Conservation (phyloP, 2,329 filamentous ascomycete genomes). For the Cytospora paraplurivora region DNA sequence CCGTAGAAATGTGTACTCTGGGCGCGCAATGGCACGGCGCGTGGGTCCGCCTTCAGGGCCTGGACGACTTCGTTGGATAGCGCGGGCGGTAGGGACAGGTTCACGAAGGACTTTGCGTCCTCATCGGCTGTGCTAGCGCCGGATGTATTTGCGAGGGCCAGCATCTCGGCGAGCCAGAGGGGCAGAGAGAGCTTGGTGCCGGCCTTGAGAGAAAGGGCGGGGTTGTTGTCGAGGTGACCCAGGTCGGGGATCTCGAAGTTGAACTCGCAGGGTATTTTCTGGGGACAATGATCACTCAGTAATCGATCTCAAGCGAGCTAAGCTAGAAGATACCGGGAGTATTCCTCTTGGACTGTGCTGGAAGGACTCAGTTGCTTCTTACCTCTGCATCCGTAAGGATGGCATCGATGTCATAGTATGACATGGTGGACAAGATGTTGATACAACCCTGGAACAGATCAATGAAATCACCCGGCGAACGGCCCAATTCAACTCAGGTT, state of each 20-base stretch:
- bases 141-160: constrained; percentile 67
- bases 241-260: constrained; percentile 85
- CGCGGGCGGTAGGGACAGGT: constrained; percentile 77
- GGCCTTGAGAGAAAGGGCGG: constrained; percentile 69
- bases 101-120: constrained; percentile 62
- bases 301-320: background rate
- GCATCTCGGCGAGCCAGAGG: constrained; percentile 93
- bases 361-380: constrained; percentile 27
- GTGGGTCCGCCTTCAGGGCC: constrained; percentile 86
- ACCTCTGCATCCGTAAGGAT: constrained; percentile 86
- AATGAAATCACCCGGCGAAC: background rate
- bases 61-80: constrained; percentile 81
- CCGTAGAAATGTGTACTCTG: constrained; percentile 87
- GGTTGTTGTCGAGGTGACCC: constrained; percentile 86
- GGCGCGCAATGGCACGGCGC: constrained; percentile 79
- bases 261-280: constrained; percentile 97
- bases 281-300: constrained; percentile 11
- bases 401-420: constrained; percentile 82
- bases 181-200: constrained; percentile 82
- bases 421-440: constrained; percentile 47
- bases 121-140: constrained; percentile 39
- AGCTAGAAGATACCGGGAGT: constrained; percentile 20
- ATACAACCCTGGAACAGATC: background rate
- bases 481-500: background rate
- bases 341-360: background rate